Conservation (phyloP, 2,329 filamentous ascomycete species). For the Colletotrichum sp. region DNA sequence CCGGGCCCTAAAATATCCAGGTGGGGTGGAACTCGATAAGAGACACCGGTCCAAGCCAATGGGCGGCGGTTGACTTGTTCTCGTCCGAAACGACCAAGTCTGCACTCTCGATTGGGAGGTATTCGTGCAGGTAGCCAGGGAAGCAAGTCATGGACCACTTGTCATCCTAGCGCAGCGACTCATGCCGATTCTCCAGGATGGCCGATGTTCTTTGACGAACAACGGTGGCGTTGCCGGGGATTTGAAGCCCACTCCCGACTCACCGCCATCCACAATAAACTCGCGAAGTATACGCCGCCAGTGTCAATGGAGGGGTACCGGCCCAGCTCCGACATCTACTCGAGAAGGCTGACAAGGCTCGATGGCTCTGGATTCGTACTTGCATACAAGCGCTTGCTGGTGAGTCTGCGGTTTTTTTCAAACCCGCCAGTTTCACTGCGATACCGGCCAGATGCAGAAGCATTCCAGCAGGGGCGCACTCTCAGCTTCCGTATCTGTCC, state of each 20-base stretch:
- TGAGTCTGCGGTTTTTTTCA: not conserved
- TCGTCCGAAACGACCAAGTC: conserved; percentile 15
- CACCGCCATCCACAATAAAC: conserved; percentile 17
- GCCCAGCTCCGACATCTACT: not conserved
- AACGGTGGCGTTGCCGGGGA: conserved; percentile 9
- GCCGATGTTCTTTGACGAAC: not conserved
- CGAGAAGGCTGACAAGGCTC: conserved; percentile 14
- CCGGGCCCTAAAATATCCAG: conserved; percentile 18
- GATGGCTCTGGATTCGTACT: not conserved
- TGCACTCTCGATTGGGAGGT: not conserved
- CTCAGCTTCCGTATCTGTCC: not conserved
- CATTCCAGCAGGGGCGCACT: not conserved
- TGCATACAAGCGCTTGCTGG: not conserved
- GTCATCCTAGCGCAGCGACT: conserved; percentile 11
- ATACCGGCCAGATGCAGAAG: conserved; percentile 5
- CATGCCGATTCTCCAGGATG: conserved; percentile 12
- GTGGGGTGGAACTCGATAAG: conserved; percentile 16
- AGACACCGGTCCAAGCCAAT: conserved; percentile 8
- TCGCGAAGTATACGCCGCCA: not conserved
- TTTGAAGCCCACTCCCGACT: conserved; percentile 1
- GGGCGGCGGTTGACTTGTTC: not conserved
- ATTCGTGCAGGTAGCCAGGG: not conserved
- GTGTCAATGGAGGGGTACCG: not conserved
- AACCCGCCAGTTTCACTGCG: not conserved
- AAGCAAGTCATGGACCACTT: conserved; percentile 7